Evolutionary conservation across 2,329 filamentous ascomycete genomes (phyloP), one percentile per base, ranked within the genome.

Genomic region (Moelleriella libera): DNA sequence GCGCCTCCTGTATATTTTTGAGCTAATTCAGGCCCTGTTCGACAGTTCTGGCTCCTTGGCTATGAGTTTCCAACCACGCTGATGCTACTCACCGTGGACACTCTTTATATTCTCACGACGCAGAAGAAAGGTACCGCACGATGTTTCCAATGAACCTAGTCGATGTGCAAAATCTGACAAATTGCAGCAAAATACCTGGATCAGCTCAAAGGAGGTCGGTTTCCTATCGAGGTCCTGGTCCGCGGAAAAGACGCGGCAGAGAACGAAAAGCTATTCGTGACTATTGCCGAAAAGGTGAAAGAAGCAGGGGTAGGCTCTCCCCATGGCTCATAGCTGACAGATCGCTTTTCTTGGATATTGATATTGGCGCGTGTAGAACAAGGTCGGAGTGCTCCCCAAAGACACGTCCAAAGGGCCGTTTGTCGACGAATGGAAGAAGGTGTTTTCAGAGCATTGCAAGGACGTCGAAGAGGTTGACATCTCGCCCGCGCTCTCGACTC

Each of bases 31-130:
- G 21, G 21, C 21, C 32, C 32, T 39, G 43, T 51, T 21, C 41
- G 54, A 51, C 64, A 96, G 89, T 94, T 97, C 68, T 98, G 94
- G 94, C 76, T 98, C 48, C 78, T 98, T 52, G 92, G 92, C 58
- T 98, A 98, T 72, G 92, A 98, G 65, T 98, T 98, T 61, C 92
- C 92, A 34, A 89, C 90, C 40, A 98, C 92, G 0, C 73, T 98
- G 53, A 88, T 98, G 73, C 76, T 98, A 46, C 82, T 98, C 63
- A 97, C 90, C 1, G 71, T 82, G 51, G 92, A 97, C 51, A 80
- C 81, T 44, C 74, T 97, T 57, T 94, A 92, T 68, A 83, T 97
- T 50, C 81, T 98, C 54, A 98, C 92, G 6, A 98, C 92, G 5
- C 83, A 87, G 50, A 98, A 98, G 70, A 98, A 98, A 80, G 90